These are phyloP conservation scores for Cladosporium halotolerans DNA, from an alignment of 2,329 filamentous ascomycete species.

Conservation along the genomic window DNA sequence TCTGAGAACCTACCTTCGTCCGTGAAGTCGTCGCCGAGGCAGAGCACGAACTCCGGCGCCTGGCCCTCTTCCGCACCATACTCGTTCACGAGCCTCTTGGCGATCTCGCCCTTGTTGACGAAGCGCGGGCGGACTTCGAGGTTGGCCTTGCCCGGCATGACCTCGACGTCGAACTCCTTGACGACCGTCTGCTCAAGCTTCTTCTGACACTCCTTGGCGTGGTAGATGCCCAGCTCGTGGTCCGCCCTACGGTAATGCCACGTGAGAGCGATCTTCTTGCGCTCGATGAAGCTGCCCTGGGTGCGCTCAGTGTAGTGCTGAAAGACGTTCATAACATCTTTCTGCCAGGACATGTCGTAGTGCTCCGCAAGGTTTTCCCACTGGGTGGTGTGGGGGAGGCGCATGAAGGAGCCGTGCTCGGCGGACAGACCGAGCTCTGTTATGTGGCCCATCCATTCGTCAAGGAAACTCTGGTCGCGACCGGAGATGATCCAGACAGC, in stretches of 20 bases:
- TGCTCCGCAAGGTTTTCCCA: slow-evolving; percentile 88
- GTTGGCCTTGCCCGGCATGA: slow-evolving; percentile 96
- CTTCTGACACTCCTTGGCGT: slow-evolving; percentile 74
- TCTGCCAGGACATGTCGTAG: slow-evolving; percentile 88
- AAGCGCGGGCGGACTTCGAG: slow-evolving; percentile 93
- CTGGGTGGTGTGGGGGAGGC: slow-evolving; percentile 64
- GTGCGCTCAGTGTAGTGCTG: slow-evolving; percentile 82
- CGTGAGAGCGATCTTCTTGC: slow-evolving; percentile 87
- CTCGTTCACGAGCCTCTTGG: slow-evolving; percentile 69
- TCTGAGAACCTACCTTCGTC: slow-evolving; percentile 67
- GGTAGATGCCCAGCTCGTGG: slow-evolving; percentile 73
- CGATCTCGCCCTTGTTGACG: slow-evolving; percentile 97
- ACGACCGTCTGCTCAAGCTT: slow-evolving; percentile 71
- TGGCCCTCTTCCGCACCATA: slow-evolving; percentile 55
- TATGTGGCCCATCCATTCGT: slow-evolving; percentile 90
- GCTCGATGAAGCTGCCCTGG: slow-evolving; percentile 88
- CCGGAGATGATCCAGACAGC: slow-evolving; percentile 98
- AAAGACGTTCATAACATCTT: slow-evolving; percentile 76
- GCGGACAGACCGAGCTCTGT: slow-evolving; percentile 84
- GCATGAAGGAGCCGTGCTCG: slow-evolving; percentile 94
- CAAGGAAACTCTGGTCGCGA: slow-evolving; percentile 83
- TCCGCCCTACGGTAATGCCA: slow-evolving; percentile 96
- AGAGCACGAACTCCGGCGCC: slow-evolving; percentile 78
- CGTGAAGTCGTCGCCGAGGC: slow-evolving; percentile 90
- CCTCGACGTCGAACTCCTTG: slow-evolving; percentile 82